Percentiles rank a stretch among this genome's conserved stretches.
Conservation (phyloP, 192 early-diverging fungal species). For the Anaeromyces robustus region DNA sequence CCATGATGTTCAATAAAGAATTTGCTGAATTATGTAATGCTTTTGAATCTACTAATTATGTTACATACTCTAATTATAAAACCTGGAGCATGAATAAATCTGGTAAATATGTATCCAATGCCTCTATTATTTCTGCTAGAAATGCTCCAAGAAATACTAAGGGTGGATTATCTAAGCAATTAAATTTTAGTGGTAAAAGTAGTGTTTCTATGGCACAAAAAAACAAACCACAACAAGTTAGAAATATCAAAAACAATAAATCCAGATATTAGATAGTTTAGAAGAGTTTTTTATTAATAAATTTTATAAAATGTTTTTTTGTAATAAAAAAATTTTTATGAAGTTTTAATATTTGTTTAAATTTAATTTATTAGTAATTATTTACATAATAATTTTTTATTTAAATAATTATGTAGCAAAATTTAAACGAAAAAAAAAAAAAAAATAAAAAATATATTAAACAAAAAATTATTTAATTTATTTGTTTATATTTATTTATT, state of each 20-base stretch:
- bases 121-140: background rate
- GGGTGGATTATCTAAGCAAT: background rate
- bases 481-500: too few species aligned
- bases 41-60: background rate
- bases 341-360: too few species aligned
- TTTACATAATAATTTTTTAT: too few species aligned
- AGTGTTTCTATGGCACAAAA: background rate
- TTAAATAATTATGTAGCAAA: too few species aligned
- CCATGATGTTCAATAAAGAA: background rate
- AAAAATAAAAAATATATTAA: too few species aligned
- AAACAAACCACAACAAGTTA: background rate
- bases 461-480: too few species aligned
- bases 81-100: background rate
- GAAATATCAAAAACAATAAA: background rate
- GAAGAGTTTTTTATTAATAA: background rate
- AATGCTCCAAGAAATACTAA: background rate
- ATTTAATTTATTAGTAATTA: too few species aligned
- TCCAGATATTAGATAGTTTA: background rate
- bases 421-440: too few species aligned
- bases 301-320: too few species aligned
- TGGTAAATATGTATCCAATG: background rate
- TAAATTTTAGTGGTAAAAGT: background rate
- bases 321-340: too few species aligned
- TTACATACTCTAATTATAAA: background rate
- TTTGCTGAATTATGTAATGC: background rate